Base-by-base conservation (phyloP, 2,329 filamentous ascomycete species). In the Escovopsis sp. region DNA sequence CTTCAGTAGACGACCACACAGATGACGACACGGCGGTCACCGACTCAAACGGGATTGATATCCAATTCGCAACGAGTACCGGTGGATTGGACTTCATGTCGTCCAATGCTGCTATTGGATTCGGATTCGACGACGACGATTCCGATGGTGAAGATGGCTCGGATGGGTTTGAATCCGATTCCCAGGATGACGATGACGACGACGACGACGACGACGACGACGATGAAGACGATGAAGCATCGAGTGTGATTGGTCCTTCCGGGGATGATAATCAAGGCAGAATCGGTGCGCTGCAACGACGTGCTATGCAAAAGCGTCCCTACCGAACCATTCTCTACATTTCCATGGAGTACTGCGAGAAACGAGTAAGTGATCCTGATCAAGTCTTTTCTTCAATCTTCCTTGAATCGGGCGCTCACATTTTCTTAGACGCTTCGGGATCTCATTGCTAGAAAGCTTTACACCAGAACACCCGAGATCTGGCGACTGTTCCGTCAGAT, bases 291-390 rank as follows among this genome's bases (percentile, higher is more conserved):
- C 43, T 57, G 15, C 48, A 53, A 35, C 53, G 57, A 11, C 50
- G 63, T 43, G 48, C 57, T 45, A 45, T 66, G 37, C 62, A 62
- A 35, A 67, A 72, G 42, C 67, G 72, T 35, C 63, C 74, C 4
- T 72, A 74, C 45, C 75, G 74, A 40, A 88, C 82, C 0, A 80
- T 88, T 7, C 70, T 98, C 35, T 98, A 95, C 57, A 96, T 98
- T 43, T 91, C 94, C 46, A 98, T 98, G 91, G 91, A 98, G 57
- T 94, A 95, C 51, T 98, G 91, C 55, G 89, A 96, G 57, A 91
- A 89, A 56, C 76, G 84, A 50, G 78, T 81, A 64, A 59, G 72
- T 62, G 11, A 2, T 9, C 27, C 27, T 30, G 8, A 30, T 30
- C 9, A 3, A 4, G 9, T 30, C 27, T 20, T 4, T 2, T 6